Percentiles rank a stretch among this genome's conserved stretches.
phyloP scores from a whole-genome alignment of 1,284 basidiomycete genomes.

The Cryptococcus maquisensis region DNA sequence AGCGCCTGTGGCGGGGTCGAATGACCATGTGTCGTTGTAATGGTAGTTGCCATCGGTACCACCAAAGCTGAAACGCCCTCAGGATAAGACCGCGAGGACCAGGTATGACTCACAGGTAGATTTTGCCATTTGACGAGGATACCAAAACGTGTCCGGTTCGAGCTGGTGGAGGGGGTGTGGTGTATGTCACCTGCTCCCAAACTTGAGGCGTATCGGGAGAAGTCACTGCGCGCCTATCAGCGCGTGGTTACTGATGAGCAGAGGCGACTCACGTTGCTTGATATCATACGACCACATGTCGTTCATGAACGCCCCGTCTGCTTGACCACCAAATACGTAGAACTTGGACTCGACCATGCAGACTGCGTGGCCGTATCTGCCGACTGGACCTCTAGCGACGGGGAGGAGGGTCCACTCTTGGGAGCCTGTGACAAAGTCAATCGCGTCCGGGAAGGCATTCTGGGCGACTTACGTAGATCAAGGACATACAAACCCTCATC shows the following conservation, averaged over 20 bases:
- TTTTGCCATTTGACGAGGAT: conserved; percentile 76
- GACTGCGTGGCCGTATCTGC: conserved; percentile 93
- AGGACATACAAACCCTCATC: conserved; percentile 94
- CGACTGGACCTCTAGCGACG: conserved; percentile 69
- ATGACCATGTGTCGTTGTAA: conserved; percentile 99
- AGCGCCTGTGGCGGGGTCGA: conserved; percentile 71
- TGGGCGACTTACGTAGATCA: conserved; percentile 70
- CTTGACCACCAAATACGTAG: conserved; percentile 94
- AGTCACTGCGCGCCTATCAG: conserved; percentile 3
- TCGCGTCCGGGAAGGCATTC: neutral
- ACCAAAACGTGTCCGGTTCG: conserved; percentile 86
- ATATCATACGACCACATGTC: conserved; percentile 97
- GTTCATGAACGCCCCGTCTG: conserved; percentile 91
- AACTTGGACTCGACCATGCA: conserved; percentile 89
- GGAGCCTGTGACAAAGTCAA: conserved; percentile 55
- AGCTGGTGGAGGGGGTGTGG: conserved; percentile 67
- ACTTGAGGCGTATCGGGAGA: conserved; percentile 49
- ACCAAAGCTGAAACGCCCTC: conserved; percentile 68
- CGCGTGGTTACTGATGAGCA: neutral
- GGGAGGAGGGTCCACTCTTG: conserved; percentile 89
- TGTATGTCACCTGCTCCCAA: conserved; percentile 75
- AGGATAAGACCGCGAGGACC: neutral
- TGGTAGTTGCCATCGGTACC: conserved; percentile 98
- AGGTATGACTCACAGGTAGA: conserved; percentile 65
- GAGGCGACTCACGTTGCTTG: conserved; percentile 67